These are phyloP conservation scores for Lasiodiplodia theobromae DNA, from an alignment of 2,329 filamentous ascomycete species.

Conservation along the genomic window DNA sequence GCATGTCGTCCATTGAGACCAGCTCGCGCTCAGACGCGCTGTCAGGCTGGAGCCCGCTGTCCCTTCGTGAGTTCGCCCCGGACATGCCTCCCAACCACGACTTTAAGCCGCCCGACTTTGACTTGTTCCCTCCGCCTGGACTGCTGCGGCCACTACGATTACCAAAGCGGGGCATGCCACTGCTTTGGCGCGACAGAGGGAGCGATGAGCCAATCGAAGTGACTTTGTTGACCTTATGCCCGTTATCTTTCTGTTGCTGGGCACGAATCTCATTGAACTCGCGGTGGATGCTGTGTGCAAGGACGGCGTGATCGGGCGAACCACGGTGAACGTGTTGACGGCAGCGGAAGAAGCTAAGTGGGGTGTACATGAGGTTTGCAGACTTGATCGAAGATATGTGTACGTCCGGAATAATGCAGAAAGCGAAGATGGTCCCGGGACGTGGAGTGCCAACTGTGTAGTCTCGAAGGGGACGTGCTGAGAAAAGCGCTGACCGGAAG, in stretches of 20 bases:
- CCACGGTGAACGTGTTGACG: slow-evolving; percentile 53
- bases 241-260: slow-evolving; percentile 6
- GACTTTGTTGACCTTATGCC: slow-evolving; percentile 25
- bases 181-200: slow-evolving; percentile 7
- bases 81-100: slow-evolving; percentile 19
- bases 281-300: slow-evolving; percentile 54
- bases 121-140: not conserved
- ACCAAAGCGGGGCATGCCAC: slow-evolving; percentile 4
- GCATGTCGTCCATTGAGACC: slow-evolving; percentile 30
- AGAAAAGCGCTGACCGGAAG: slow-evolving; percentile 53
- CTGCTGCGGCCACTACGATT: not conserved
- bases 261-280: slow-evolving; percentile 49
- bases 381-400: slow-evolving; percentile 44
- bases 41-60: slow-evolving; percentile 35
- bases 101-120: slow-evolving; percentile 22
- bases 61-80: not conserved
- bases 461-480: slow-evolving; percentile 47
- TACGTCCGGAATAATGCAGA: slow-evolving; percentile 54
- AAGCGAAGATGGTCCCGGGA: slow-evolving; percentile 38
- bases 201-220: not conserved
- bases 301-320: slow-evolving; percentile 54
- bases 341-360: slow-evolving; percentile 54
- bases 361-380: slow-evolving; percentile 44
- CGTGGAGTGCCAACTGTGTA: slow-evolving; percentile 29
- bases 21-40: slow-evolving; percentile 34